A percentile compares a stretch with the other conserved stretches of the same genome.
These are phyloP conservation scores for Iberis amara DNA, from an alignment of 441 rosid genomes.

Conservation along the genomic window DNA sequence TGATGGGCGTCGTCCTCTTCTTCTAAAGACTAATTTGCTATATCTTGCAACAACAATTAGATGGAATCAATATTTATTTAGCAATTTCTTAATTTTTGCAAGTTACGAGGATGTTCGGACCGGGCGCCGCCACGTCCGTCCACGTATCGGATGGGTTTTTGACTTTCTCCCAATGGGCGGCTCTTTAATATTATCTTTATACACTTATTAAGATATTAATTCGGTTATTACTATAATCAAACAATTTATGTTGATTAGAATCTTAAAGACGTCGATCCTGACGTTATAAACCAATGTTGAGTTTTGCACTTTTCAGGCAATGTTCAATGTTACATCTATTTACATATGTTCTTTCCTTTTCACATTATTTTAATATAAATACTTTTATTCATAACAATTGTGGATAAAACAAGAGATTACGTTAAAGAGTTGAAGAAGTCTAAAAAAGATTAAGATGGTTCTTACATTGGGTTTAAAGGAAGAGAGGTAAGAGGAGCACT, in stretches of 20 bases:
- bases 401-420: slow-evolving; percentile 12
- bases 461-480: slow-evolving; percentile 29
- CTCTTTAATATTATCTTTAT: slow-evolving; percentile 7
- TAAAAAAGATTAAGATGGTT: not conserved
- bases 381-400: not conserved
- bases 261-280: slow-evolving; percentile 20
- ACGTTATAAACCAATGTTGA: slow-evolving; percentile 7
- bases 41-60: no score
- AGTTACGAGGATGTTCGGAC: slow-evolving; percentile 21
- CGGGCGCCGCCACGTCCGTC: slow-evolving; percentile 27
- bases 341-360: no score
- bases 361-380: not conserved
- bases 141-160: not conserved
- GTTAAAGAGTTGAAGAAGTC: not conserved
- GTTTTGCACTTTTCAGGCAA: slow-evolving; percentile 17
- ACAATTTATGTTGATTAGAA: slow-evolving; percentile 1
- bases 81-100: not conserved
- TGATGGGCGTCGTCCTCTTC: no score
- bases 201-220: slow-evolving; percentile 2
- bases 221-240: slow-evolving; percentile 3
- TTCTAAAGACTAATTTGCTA: no score
- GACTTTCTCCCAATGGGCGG: slow-evolving; percentile 29
- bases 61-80: no score
- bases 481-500: slow-evolving; percentile 9
- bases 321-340: slow-evolving; percentile 4